Conservation (phyloP, 805 yeast species). For the Priceomyces castillae region DNA sequence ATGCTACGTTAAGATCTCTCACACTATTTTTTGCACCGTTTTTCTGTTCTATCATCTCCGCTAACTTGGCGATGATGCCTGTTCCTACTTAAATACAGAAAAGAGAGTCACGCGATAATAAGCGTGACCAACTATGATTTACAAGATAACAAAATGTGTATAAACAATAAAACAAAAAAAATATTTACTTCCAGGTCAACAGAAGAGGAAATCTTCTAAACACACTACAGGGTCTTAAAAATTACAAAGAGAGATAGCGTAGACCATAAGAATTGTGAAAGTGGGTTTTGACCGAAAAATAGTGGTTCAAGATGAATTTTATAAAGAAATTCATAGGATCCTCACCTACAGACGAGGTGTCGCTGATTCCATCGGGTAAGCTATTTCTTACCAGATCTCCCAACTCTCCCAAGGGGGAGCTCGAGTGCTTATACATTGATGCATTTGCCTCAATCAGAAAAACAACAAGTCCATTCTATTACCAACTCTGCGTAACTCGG, state of each 20-base stretch:
- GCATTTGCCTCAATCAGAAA: slow-evolving; percentile 71
- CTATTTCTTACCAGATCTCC: slow-evolving; percentile 71
- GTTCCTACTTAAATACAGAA: too few species aligned
- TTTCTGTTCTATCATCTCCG: neutral
- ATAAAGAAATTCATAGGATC: slow-evolving; percentile 61
- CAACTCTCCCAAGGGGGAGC: slow-evolving; percentile 80
- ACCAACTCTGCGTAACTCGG: slow-evolving; percentile 68
- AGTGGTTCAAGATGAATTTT: slow-evolving; percentile 59
- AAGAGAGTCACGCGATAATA: too few species aligned
- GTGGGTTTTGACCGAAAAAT: neutral
- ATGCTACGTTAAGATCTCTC: neutral
- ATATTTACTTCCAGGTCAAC: neutral
- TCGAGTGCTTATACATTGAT: slow-evolving; percentile 79
- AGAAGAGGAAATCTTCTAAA: neutral
- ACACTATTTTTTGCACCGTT: too few species aligned
- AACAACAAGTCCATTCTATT: slow-evolving; percentile 62
- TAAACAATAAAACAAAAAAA: neutral
- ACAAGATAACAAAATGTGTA: neutral
- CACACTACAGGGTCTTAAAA: neutral
- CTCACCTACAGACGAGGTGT: slow-evolving; percentile 56
- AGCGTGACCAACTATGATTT: neutral
- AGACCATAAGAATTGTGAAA: too few species aligned
- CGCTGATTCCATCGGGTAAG: slow-evolving; percentile 75
- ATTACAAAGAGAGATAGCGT: neutral
- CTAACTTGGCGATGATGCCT: neutral